Evolutionary conservation across 768 basidiomycete genomes (phyloP), one percentile per base, ranked within the genome.

Genomic region (Boletus sp.): DNA sequence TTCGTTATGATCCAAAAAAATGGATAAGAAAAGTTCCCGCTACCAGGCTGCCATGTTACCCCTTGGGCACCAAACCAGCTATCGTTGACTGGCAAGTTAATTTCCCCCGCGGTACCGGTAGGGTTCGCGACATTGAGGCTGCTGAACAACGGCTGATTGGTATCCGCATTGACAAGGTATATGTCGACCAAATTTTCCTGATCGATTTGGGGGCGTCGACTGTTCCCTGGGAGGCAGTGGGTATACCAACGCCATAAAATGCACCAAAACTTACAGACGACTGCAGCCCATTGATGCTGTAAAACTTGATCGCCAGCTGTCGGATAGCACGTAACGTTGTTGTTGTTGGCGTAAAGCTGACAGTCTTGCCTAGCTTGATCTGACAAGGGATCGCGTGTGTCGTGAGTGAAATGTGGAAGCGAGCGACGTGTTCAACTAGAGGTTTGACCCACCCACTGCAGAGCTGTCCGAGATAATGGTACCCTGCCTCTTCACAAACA

Each of bases 1-100:
- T 82, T 79, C n/a, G 85, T 86, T 62, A 95, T 78, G 50, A 92
- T 78, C 80, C 87, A 95, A 73, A 80, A 93, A 64, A 82, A 94
- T 0, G 87, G 85, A 72, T 82, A 92, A 9, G 81, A 75, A 47
- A 82, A 72, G 58, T 86, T 82, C 17, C 73, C 63, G 6, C 14
- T 12, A 41, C 80, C 80, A 46, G 78, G 67, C 52, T 67, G 70
- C 75, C 80, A 86, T 3, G 71, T 61, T 32, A 67, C 52, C 30
- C 85, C 88, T 28, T 78, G 70, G 1, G 63, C 36, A 32, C 87
- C 88, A 71, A 84, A 92, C 90, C 89, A 93, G 15, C 77, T 67
- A 69, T 94, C 92, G 66, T 92, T 80, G 44, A 89, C 87, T 35
- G 77, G 81, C 3, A 82, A 71, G 32, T 75, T 77, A 42, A 78